Evolutionary conservation across 495 filamentous ascomycete genomes (phyloP).

Genomic region (Parathielavia appendiculata): DNA sequence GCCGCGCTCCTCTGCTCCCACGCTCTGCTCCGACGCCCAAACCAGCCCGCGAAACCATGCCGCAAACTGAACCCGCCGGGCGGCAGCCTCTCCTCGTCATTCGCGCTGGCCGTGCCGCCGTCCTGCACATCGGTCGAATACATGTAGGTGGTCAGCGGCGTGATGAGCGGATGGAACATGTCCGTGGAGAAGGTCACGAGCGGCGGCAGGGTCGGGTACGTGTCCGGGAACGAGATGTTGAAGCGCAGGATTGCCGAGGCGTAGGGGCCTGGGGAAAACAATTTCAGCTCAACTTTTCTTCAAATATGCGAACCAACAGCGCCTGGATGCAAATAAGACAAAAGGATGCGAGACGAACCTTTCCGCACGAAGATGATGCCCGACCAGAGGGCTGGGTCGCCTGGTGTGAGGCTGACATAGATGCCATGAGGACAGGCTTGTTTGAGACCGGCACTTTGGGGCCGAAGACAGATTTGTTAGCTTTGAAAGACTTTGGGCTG

Average conservation of each 20-base stretch:
- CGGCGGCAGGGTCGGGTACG: slow-evolving; percentile 74
- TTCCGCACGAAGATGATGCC: slow-evolving; percentile 87
- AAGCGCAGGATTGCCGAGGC: slow-evolving; percentile 83
- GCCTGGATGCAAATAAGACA: slow-evolving; percentile 28
- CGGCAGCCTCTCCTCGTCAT: slow-evolving; percentile 72
- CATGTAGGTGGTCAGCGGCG: slow-evolving; percentile 83
- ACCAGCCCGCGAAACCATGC: slow-evolving; percentile 89
- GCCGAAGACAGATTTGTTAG: neutral
- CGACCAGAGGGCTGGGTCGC: slow-evolving; percentile 74
- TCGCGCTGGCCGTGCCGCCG: slow-evolving; percentile 69
- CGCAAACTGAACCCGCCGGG: slow-evolving; percentile 83
- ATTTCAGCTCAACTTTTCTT: no score
- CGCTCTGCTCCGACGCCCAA: slow-evolving; percentile 45
- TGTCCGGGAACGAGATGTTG: slow-evolving; percentile 76
- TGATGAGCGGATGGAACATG: slow-evolving; percentile 89
- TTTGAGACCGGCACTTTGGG: slow-evolving; percentile 68
- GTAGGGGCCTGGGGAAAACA: slow-evolving; percentile 70
- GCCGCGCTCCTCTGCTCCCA: slow-evolving; percentile 11
- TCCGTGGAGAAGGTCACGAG: slow-evolving; percentile 83
- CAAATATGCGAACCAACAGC: no score
- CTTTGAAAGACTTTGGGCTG: neutral
- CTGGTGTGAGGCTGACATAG: slow-evolving; percentile 77
- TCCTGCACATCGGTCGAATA: slow-evolving; percentile 70
- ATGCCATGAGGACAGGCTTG: slow-evolving; percentile 75
- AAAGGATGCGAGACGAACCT: slow-evolving; percentile 45